phyloP scores from a whole-genome alignment of 2,329 filamentous ascomycete species.

The Colletotrichum sp. region DNA sequence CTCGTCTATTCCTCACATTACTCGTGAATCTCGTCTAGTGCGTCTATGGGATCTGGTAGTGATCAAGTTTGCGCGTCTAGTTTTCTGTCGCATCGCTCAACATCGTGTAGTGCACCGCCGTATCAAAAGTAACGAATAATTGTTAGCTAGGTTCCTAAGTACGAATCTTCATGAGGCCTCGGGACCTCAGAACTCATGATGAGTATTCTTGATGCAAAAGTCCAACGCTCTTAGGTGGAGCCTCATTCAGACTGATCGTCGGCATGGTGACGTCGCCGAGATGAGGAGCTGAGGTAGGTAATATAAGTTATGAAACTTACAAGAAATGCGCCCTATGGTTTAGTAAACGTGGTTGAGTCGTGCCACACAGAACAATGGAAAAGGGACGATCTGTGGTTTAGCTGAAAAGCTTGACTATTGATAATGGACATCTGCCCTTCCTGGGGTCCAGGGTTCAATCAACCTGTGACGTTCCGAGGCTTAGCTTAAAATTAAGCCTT shows the following conservation, averaged over 20 bases:
- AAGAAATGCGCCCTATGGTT: background rate
- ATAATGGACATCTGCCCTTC: background rate
- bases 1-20: background rate
- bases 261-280: background rate
- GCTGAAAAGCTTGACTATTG: background rate
- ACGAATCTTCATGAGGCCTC: background rate
- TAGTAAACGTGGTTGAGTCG: background rate
- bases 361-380: background rate
- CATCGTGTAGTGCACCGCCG: background rate
- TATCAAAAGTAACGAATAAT: background rate
- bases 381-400: background rate
- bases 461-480: background rate
- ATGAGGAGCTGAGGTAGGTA: background rate
- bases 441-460: background rate
- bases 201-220: background rate
- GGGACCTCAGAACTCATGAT: background rate
- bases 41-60: background rate
- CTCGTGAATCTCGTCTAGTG: background rate
- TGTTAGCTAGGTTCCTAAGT: background rate
- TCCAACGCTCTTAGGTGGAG: background rate
- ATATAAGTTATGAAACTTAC: background rate
- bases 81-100: background rate
- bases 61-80: background rate
- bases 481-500: background rate
- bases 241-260: background rate